A percentile compares a stretch with the other conserved stretches of the same genome.
phyloP scores from a whole-genome alignment of 306 rosid genomes.

The Casuarina equisetifolia region DNA sequence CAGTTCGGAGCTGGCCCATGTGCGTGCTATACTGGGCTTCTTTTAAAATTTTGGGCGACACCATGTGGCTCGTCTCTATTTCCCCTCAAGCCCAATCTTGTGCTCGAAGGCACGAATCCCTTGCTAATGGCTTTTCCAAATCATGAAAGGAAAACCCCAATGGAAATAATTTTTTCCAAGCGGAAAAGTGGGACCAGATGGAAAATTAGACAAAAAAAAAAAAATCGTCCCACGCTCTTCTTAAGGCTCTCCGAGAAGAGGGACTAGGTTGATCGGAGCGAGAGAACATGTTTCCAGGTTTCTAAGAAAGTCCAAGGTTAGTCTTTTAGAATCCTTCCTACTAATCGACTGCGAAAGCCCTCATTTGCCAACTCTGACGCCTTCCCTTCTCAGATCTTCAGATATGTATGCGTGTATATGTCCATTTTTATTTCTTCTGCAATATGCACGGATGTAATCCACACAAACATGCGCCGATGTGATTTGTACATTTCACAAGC shows the following conservation, averaged over 20 bases:
- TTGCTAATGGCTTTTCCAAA: background rate
- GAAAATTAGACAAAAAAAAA: slow-evolving; percentile 8
- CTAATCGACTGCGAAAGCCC: slow-evolving; percentile 20
- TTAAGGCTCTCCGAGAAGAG: slow-evolving; percentile 5
- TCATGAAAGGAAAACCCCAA: too few relatives aligned
- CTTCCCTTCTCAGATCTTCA: slow-evolving; percentile 33
- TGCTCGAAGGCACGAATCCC: too few relatives aligned
- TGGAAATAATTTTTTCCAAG: background rate
- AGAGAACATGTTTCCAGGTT: slow-evolving; percentile 28
- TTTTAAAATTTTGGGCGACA: too few relatives aligned
- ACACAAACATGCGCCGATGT: background rate
- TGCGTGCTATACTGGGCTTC: too few relatives aligned
- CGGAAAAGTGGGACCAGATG: background rate
- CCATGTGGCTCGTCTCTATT: too few relatives aligned
- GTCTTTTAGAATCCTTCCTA: slow-evolving; percentile 26
- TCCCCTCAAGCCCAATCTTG: too few relatives aligned
- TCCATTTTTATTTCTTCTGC: background rate
- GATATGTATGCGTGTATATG: background rate
- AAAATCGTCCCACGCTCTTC: too few relatives aligned
- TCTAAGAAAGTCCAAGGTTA: slow-evolving; percentile 67
- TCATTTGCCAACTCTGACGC: slow-evolving; percentile 14
- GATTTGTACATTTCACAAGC: background rate
- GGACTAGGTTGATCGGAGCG: slow-evolving; percentile 17
- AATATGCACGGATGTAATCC: background rate
- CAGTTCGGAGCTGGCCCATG: too few relatives aligned